Percentiles rank a stretch among this genome's conserved stretches.
Conservation (phyloP, 306 rosid genomes). For the cucumber (Cucumis sativus) region DNA sequence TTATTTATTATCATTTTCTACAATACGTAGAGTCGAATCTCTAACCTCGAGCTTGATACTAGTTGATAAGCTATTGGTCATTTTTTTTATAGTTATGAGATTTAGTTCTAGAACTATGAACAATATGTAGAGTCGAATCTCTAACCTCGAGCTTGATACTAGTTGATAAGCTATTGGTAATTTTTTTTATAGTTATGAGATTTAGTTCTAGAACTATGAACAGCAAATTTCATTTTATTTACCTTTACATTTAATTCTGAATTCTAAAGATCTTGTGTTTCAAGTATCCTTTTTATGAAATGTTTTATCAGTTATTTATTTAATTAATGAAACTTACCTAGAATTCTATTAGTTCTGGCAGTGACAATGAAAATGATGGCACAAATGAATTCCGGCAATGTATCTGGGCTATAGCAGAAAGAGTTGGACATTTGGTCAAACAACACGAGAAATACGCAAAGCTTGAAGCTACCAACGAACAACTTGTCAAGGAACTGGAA, state of each 20-base stretch:
- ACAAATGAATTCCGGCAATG: constrained; percentile 69
- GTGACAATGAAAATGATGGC: constrained; percentile 78
- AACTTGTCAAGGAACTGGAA: constrained; percentile 71
- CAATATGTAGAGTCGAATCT: too few species aligned
- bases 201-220: background rate
- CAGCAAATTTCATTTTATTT: background rate
- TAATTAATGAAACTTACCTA: constrained; percentile 10
- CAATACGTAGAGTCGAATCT: too few species aligned
- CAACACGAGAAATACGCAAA: constrained; percentile 61
- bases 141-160: too few species aligned
- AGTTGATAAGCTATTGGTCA: too few species aligned
- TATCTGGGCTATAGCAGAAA: constrained; percentile 59
- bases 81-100: too few species aligned
- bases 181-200: background rate
- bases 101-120: too few species aligned
- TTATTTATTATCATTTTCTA: background rate
- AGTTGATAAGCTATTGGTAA: too few species aligned
- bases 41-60: too few species aligned
- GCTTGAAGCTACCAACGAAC: constrained; percentile 65
- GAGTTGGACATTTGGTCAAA: constrained; percentile 60
- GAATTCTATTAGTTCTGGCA: constrained; percentile 49
- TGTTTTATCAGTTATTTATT: background rate
- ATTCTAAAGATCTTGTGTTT: background rate
- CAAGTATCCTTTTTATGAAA: background rate
- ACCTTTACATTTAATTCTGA: background rate